Conservation (phyloP, 2,329 filamentous ascomycete genomes). For the Cytospora chrysosperma region DNA sequence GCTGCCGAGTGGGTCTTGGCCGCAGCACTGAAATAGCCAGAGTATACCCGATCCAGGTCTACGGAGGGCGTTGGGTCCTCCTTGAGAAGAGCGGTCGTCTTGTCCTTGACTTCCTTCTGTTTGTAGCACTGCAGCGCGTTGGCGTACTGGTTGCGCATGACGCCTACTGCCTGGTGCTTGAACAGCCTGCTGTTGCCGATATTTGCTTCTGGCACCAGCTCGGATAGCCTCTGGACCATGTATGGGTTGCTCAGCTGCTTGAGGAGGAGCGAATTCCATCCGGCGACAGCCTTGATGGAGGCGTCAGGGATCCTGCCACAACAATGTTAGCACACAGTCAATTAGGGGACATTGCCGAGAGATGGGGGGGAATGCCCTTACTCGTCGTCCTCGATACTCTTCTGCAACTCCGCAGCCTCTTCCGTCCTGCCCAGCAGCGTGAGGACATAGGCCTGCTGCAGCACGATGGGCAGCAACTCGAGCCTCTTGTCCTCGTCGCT, state of each 20-base stretch:
- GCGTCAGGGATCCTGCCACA: constrained; percentile 61
- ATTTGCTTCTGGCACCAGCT: constrained; percentile 51
- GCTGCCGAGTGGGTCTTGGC: constrained; percentile 64
- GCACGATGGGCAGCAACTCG: constrained; percentile 72
- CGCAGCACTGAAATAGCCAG: constrained; percentile 64
- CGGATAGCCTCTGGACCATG: constrained; percentile 61
- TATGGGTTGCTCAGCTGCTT: constrained; percentile 61
- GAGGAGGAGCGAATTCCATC: constrained; percentile 58
- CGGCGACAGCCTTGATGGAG: constrained; percentile 64
- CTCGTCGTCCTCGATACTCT: constrained; percentile 60
- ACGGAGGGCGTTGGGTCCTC: constrained; percentile 30
- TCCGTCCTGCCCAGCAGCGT: constrained; percentile 63
- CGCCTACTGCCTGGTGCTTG: constrained; percentile 62
- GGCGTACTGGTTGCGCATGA: constrained; percentile 63
- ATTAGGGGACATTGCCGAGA: neutral
- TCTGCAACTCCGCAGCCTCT: constrained; percentile 64
- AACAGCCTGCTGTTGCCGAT: constrained; percentile 65
- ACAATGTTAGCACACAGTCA: constrained; percentile 31
- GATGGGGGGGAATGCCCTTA: constrained; percentile 47
- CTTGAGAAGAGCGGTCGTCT: constrained; percentile 45
- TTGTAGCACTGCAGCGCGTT: constrained; percentile 68
- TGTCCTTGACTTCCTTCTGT: constrained; percentile 56
- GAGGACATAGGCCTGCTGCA: constrained; percentile 74
- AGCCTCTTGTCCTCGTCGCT: constrained; percentile 70
- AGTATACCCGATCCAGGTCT: constrained; percentile 30